Evolutionary conservation across 2,329 filamentous ascomycete species (phyloP), one percentile per base, ranked within the genome.

Genomic region (Penicillium sp.): DNA sequence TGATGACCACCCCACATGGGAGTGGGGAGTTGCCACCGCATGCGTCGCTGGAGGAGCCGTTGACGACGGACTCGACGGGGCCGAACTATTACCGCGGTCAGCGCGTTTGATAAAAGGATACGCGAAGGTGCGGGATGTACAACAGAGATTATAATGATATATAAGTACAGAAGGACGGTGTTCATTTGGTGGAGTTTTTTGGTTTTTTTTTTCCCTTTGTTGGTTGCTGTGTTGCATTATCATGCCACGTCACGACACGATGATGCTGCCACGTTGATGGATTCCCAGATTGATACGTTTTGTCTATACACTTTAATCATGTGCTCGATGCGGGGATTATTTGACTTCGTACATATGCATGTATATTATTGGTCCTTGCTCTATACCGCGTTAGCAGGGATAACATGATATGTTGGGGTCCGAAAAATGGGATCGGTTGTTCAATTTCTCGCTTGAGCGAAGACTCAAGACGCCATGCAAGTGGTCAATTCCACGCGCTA

Each of bases 1-100:
- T 72, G 35, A 66, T 52, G 50, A 41, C 16, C 10, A 52, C 14
- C 14, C 36, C 69, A 19, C 70, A 71, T 14, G 63, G 59, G 7
- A 46, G 51, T 27, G 51, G 56, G 19, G 54, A 60, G 11, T 50
- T 58, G 24, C 60, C 64, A 4, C 59, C 60, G n/a, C 59, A 60
- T 10, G 62, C 68, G n/a, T 65, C 66, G 1, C 65, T 73, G 44
- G 75, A 77, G 50, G 69, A 76, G 60, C 75, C 75, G 3, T 54
- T 77, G 36, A 77, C 75, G 5, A 71, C 69, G 4, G 74, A 78
- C 55, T 77, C 74, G 1, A 67, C 67, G 52, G 74, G 73, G 2
- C 73, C 75, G 16, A 66, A 69, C 52, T 72, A 61, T 50, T 73
- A 73, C 56, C 70, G 71, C 6, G 70, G 70, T 6, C 63, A 68